These are phyloP conservation scores for Pulveroboletus sp. DNA, from an alignment of 768 basidiomycete species.

Conservation along the genomic window DNA sequence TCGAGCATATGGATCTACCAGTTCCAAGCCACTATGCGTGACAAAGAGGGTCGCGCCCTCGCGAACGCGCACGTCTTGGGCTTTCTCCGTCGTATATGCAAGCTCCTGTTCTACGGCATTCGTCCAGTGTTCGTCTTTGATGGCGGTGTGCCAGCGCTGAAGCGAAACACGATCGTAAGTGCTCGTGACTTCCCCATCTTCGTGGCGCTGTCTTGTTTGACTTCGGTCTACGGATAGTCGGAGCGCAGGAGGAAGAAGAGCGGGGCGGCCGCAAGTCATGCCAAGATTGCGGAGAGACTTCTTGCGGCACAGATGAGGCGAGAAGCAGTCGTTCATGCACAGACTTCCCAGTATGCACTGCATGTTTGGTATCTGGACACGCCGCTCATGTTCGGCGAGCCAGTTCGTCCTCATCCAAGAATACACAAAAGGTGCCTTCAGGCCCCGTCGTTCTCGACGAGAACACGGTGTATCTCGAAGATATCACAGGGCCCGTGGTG, in stretches of 20 bases:
- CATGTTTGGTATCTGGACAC: neutral
- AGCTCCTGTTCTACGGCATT: constrained; percentile 94
- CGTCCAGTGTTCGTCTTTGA: constrained; percentile 99
- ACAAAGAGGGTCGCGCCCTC: constrained; percentile 87
- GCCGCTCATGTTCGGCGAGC: neutral
- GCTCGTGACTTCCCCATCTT: neutral
- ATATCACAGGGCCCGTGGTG: constrained; percentile 53
- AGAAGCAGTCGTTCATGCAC: constrained; percentile 71
- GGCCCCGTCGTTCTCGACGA: constrained; percentile 57
- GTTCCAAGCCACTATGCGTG: constrained; percentile 98
- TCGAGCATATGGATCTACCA: constrained; percentile 99
- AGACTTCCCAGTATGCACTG: constrained; percentile 37
- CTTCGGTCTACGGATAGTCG: constrained; percentile 40
- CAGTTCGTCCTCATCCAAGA: constrained; percentile 31
- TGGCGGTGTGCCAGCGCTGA: constrained; percentile 89
- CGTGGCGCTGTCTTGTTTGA: constrained; percentile 3
- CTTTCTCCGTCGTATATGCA: constrained; percentile 84
- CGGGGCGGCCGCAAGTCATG: constrained; percentile 83
- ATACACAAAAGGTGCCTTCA: constrained; percentile 43
- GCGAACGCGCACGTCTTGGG: constrained; percentile 94
- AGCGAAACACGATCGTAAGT: constrained; percentile 82
- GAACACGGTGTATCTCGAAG: constrained; percentile 83
- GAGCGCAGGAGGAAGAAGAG: constrained; percentile 88
- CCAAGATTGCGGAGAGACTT: constrained; percentile 83
- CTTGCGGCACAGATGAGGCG: constrained; percentile 91